phyloP scores from a whole-genome alignment of 139 green algal genomes.

The Tetraselmis chui region DNA sequence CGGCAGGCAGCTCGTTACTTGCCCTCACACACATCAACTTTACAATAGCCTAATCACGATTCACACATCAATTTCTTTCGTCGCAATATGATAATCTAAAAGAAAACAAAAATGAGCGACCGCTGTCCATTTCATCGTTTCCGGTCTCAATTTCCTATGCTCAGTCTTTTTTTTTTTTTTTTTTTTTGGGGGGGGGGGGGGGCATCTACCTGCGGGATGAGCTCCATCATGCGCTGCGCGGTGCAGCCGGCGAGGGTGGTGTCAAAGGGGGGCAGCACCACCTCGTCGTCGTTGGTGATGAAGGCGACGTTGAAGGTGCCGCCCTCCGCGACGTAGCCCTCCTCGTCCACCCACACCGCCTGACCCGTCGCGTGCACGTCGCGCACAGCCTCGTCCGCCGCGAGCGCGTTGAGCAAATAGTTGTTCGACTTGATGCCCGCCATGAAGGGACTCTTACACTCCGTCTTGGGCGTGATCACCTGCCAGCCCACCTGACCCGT shows the following conservation, averaged over 20 bases:
- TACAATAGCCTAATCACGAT: too few species aligned
- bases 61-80: too few species aligned
- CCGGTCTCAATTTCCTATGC: too few species aligned
- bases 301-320: conserved; percentile 60
- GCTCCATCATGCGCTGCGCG: conserved; percentile 48
- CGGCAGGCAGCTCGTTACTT: too few species aligned
- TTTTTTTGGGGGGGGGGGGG: too few species aligned
- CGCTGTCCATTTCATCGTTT: too few species aligned
- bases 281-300: conserved; percentile 51
- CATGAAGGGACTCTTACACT: conserved; percentile 36
- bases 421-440: conserved; percentile 53
- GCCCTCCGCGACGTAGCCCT: conserved; percentile 58
- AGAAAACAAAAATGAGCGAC: too few species aligned
- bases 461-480: conserved; percentile 45
- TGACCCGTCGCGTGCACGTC: conserved; percentile 17
- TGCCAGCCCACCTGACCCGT: conserved; percentile 26
- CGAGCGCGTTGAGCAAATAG: conserved; percentile 53
- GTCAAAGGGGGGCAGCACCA: conserved; percentile 45
- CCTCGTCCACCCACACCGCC: conserved; percentile 64
- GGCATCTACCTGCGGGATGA: conserved; percentile 51
- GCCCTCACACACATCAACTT: too few species aligned
- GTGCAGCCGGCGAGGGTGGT: conserved; percentile 42
- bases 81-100: too few species aligned
- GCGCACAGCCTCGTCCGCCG: conserved; percentile 9
- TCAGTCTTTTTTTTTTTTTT: too few species aligned